Evolutionary conservation across 352 stramenopile species (phyloP).

Genomic region (Globisporangium nunn): DNA sequence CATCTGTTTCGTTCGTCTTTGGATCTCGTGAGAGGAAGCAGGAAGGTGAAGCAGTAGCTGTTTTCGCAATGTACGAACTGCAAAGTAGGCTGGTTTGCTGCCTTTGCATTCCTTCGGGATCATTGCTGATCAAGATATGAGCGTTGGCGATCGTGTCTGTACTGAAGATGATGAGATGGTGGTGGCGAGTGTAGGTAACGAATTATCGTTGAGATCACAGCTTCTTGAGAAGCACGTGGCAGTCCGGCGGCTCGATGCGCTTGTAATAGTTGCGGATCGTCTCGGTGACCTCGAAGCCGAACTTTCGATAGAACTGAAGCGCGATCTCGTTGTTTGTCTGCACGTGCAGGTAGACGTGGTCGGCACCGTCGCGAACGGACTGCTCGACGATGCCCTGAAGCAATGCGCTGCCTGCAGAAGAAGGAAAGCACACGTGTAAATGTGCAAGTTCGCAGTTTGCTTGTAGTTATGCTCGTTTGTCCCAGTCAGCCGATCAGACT

Average conservation of each 20-base stretch:
- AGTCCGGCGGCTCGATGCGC: constrained; percentile 90
- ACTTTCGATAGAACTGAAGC: constrained; percentile 87
- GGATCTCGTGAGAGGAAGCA: no score
- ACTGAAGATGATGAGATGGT: no score
- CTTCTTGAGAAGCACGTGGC: constrained; percentile 52
- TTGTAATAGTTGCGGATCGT: constrained; percentile 94
- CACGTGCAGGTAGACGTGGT: constrained; percentile 85
- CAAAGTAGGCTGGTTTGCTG: no score
- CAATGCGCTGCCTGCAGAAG: constrained; percentile 27
- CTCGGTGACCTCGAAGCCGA: constrained; percentile 86
- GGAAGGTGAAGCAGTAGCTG: no score
- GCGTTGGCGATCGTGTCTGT: no score
- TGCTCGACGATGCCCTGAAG: constrained; percentile 33
- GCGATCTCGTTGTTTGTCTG: constrained; percentile 90
- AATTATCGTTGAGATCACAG: no score
- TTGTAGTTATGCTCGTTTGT: background rate
- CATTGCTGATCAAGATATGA: no score
- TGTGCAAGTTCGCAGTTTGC: background rate
- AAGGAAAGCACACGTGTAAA: background rate
- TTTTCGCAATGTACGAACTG: no score
- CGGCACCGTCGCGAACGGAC: constrained; percentile 27
- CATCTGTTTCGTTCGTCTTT: no score
- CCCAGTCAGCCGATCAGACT: no score
- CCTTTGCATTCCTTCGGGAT: no score
- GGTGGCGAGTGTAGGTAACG: no score